These are phyloP conservation scores for Pichia californica DNA, from an alignment of 805 yeast species.

Conservation along the genomic window DNA sequence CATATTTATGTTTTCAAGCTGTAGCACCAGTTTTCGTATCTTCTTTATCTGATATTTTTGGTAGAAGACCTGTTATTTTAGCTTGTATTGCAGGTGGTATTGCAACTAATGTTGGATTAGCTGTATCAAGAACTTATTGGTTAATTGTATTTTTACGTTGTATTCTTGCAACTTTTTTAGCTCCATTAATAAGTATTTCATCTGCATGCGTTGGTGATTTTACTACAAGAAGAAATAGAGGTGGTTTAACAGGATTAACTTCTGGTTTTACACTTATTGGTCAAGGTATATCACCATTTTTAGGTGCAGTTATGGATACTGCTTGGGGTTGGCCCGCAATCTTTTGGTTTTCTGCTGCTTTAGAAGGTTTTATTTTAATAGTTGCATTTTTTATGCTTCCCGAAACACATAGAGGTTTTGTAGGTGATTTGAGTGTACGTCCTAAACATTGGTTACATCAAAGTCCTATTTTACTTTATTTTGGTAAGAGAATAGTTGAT, in stretches of 20 bases:
- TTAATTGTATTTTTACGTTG: constrained; percentile 61
- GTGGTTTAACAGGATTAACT: constrained; percentile 60
- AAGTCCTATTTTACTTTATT: constrained; percentile 37
- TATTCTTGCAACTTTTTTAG: constrained; percentile 70
- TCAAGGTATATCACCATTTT: constrained; percentile 72
- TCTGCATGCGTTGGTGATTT: constrained; percentile 73
- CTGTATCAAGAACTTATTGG: constrained; percentile 51
- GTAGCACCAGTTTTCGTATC: constrained; percentile 65
- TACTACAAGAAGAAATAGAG: constrained; percentile 59
- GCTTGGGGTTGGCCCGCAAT: constrained; percentile 67
- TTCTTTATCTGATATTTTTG: constrained; percentile 59
- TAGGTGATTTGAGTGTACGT: constrained; percentile 64
- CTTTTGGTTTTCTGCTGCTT: constrained; percentile 70
- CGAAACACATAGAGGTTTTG: constrained; percentile 67
- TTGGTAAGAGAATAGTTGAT: constrained; percentile 28
- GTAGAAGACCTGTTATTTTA: constrained; percentile 65
- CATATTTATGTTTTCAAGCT: constrained; percentile 73
- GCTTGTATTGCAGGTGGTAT: constrained; percentile 49
- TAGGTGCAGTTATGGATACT: constrained; percentile 49
- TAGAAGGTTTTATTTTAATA: constrained; percentile 42
- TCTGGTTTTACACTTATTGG: constrained; percentile 65
- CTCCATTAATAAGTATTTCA: constrained; percentile 66
- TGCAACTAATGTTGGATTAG: constrained; percentile 61
- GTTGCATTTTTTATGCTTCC: constrained; percentile 44
- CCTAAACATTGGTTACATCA: constrained; percentile 41